Evolutionary conservation across 257 asterid genomes (phyloP).

Genomic region (Cynanchum wilfordii): DNA sequence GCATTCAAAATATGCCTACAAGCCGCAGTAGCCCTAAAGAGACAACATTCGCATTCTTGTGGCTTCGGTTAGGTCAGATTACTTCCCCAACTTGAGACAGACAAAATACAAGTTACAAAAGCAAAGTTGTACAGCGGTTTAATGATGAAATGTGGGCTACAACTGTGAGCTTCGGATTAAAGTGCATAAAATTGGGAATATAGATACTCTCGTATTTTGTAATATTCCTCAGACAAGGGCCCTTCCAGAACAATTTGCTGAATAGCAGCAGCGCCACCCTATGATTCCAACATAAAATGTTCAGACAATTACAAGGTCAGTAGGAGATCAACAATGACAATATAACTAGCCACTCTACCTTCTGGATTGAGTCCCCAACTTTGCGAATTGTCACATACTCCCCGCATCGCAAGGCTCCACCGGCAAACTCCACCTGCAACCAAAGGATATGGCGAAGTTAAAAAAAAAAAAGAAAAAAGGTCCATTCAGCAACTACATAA

Average conservation of each 20-base stretch:
- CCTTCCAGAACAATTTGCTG: slow-evolving; percentile 96
- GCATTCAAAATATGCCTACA: neutral
- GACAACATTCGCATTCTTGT: neutral
- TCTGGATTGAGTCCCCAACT: slow-evolving; percentile 91
- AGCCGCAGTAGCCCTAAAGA: neutral
- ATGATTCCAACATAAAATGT: slow-evolving; percentile 13
- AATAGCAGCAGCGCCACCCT: slow-evolving; percentile 72
- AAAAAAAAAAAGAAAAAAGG: no score
- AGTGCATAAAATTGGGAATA: slow-evolving; percentile 85
- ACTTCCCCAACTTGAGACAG: neutral
- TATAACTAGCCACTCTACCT: slow-evolving; percentile 42
- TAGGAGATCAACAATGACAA: slow-evolving; percentile 7
- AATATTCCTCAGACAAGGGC: slow-evolving; percentile 88
- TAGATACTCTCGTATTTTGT: slow-evolving; percentile 67
- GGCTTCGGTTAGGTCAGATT: neutral
- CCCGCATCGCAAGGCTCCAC: slow-evolving; percentile 91
- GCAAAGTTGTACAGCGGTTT: neutral
- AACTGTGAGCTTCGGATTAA: slow-evolving; percentile 19
- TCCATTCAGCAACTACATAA: neutral
- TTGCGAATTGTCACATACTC: slow-evolving; percentile 86
- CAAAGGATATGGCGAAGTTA: no score
- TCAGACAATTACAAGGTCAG: neutral
- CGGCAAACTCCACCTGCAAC: slow-evolving; percentile 75
- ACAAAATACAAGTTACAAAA: neutral
- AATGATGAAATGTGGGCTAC: neutral